Conservation (phyloP, 805 yeast species). For the Metschnikowia peoriensis region DNA sequence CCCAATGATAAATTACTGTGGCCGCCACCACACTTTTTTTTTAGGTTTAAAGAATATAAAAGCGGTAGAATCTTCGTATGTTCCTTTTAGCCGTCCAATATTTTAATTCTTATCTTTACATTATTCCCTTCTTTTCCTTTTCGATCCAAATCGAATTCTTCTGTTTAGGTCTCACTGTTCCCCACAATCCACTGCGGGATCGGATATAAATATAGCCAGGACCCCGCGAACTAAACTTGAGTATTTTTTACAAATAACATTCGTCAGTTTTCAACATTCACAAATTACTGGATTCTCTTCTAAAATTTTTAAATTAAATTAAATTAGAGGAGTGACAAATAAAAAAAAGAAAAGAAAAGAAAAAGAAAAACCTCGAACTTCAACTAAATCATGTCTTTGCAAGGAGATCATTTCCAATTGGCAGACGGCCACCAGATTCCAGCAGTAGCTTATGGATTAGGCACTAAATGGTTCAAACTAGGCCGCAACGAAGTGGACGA, state of each 20-base stretch:
- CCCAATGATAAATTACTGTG: background rate
- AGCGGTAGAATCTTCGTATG: background rate
- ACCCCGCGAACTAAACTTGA: background rate
- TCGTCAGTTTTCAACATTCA: background rate
- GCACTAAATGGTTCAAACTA: slow-evolving; percentile 43
- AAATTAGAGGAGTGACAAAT: background rate
- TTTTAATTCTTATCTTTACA: background rate
- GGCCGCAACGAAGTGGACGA: slow-evolving; percentile 26
- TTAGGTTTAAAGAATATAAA: no score
- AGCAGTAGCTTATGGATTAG: slow-evolving; percentile 49
- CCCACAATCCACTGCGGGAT: background rate
- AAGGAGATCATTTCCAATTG: slow-evolving; percentile 25
- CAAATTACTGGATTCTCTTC: background rate
- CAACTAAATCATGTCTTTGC: slow-evolving; percentile 16
- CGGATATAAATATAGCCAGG: background rate
- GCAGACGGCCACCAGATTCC: slow-evolving; percentile 41
- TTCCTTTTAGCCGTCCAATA: no score
- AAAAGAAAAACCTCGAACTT: background rate
- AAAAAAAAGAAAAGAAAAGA: background rate
- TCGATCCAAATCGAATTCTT: background rate
- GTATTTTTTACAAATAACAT: background rate
- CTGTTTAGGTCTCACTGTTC: background rate
- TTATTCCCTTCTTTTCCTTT: background rate
- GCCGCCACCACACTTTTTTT: background rate
- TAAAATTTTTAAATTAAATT: no score